Evolutionary conservation across 495 filamentous ascomycete species (phyloP), one percentile per base, ranked within the genome.

Genomic region (Aspergillus ellipticus): DNA sequence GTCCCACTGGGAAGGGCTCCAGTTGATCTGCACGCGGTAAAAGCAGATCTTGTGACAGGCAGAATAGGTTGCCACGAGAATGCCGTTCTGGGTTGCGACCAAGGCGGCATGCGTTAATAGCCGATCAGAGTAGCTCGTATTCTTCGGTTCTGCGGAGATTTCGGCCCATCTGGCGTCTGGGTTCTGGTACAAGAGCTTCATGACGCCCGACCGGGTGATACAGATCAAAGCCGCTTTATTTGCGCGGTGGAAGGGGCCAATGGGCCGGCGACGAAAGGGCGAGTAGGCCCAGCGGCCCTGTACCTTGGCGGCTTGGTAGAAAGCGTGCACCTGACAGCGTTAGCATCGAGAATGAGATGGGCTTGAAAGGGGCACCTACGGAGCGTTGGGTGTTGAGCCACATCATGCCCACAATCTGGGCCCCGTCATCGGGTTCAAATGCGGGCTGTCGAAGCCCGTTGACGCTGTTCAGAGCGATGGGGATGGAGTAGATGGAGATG

Each of bases 41-140:
- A 88, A 65, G 42, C 78, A 82, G 19, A 90, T 77, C 66, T 89
- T 85, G 53, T 82, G 85, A 11, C 83, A 85, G 10, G 77, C 75
- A 4, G 85, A 90, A 24, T 84, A 83, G 37, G 86, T 82, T 1
- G 82, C 83, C 46, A 92, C 73, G 19, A 89, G 63, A 24, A 90
- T 79, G 53, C 79, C 80, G 62, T 84, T 79, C 70, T 79, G 86
- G 42, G 92, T 89, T 10, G 85, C 82, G 55, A 86, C 86, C 53
- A 94, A 74, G 13, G 91, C 80, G 3, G 90, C 89, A 72, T 96
- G 91, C 4, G 89, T 91, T 31, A 95, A 77, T 15, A 89, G 61
- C 47, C 90, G 83, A 48, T 87, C 82, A 10, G 84, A 85, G 10
- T 83, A 82, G 10, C 79, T 78, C 26, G 87, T 78, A 58, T 80